Base-by-base conservation (phyloP, 352 stramenopile species). In the Phytophthora citrophthora region DNA sequence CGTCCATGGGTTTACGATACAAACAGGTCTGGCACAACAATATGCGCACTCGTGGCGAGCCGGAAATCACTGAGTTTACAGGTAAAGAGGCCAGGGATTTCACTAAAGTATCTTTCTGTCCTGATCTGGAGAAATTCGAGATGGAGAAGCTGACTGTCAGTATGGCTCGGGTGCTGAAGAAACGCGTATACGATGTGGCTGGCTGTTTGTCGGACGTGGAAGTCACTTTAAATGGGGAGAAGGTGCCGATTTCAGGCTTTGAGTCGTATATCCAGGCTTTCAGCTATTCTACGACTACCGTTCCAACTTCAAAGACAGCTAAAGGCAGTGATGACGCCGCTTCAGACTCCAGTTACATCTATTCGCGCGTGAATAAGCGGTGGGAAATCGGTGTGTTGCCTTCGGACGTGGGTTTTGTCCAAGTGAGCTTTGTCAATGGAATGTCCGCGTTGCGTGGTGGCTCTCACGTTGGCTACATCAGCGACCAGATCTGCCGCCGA, bases 401-500 rank as follows among this genome's bases (percentile, higher is more conserved):
- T 3, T 96, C 89, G 0, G 94, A 98, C 53, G 88, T 96, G 9
- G 87, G 90, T 43, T 98, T 98, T 64, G 83, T 98, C 45, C 96
- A 99, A 73, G 91, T 99, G 50, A 99, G 95, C 49, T 99, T 99
- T 77, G 98, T 99, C 4, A 99, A 99, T 69, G 94, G 95, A 29
- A 99, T 99, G 79, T 97, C 86, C 24, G 99, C 98, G 15, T 88
- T 90, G 16, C 98, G 98, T 56, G 98, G 98, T 43, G 98, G 98
- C 31, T 93, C 82, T 2, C 98, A 99, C 70, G 96, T 99, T 18
- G 87, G 91, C 48, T 97, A 97, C 48, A 68, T 96, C 8, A 72
- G 74, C 8, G 88, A 96, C 39, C 88, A 95, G 58, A 78, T 96
- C 20, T 91, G 81, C 26, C 77, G 83, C 23, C 82, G 86, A 61